Evolutionary conservation across 2,329 filamentous ascomycete species (phyloP).

Genomic region (Fusarium penzigii): DNA sequence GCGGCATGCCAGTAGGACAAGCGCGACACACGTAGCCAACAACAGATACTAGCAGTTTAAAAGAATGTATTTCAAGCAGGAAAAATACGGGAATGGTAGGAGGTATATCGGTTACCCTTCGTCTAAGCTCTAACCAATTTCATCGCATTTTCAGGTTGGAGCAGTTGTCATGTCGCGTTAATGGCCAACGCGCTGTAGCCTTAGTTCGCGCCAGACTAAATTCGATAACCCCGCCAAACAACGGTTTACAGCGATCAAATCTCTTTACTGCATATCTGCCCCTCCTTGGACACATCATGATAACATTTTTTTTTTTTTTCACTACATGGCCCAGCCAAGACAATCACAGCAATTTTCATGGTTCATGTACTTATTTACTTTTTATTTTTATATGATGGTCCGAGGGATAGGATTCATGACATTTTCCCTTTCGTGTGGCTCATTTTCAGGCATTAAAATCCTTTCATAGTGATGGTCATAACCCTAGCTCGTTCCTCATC

Average conservation of each 20-base stretch:
- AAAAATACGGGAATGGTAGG: neutral
- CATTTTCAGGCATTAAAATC: slow-evolving; percentile 25
- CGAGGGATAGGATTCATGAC: slow-evolving; percentile 24
- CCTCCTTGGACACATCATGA: slow-evolving; percentile 11
- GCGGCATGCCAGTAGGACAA: neutral
- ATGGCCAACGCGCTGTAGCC: slow-evolving; percentile 10
- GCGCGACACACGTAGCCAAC: too few relatives aligned
- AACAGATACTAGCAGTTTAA: too few relatives aligned
- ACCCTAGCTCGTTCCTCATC: slow-evolving; percentile 36
- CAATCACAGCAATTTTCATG: neutral
- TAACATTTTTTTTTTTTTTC: slow-evolving; percentile 5
- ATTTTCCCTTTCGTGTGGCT: slow-evolving; percentile 27
- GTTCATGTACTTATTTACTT: slow-evolving; percentile 10
- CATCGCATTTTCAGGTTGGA: neutral
- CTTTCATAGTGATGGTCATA: slow-evolving; percentile 30
- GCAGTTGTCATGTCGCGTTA: neutral
- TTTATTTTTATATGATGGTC: slow-evolving; percentile 28
- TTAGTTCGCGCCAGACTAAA: slow-evolving; percentile 14
- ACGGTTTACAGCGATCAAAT: slow-evolving; percentile 25
- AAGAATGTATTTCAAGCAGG: too few relatives aligned
- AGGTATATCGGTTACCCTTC: neutral
- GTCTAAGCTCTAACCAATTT: neutral
- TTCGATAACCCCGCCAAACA: slow-evolving; percentile 29
- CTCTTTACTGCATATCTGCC: slow-evolving; percentile 18
- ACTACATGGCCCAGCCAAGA: too few relatives aligned